A percentile compares a stretch with the other conserved stretches of the same genome.
Evolutionary conservation across 2,329 filamentous ascomycete species (phyloP).

Genomic region (Monascus ruber): DNA sequence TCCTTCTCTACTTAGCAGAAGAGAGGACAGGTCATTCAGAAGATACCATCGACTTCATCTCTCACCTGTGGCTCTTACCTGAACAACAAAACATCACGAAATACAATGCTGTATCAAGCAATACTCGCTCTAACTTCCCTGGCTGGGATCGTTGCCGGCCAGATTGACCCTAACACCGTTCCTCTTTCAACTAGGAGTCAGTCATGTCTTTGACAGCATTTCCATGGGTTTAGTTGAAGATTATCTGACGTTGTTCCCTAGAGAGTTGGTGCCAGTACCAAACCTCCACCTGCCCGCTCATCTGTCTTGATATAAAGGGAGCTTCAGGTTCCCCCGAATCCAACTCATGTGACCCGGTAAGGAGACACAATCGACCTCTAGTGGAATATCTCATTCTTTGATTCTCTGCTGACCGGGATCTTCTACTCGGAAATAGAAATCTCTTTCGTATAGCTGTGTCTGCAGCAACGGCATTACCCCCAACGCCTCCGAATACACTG

Average conservation of each 20-base stretch:
- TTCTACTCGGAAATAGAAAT: conserved; percentile 18
- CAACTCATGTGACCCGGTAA: conserved; percentile 33
- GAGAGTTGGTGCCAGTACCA: conserved; percentile 35
- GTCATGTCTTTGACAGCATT: conserved; percentile 1
- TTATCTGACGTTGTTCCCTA: conserved; percentile 5
- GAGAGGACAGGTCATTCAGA: too few relatives aligned
- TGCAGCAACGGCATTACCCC: conserved; percentile 44
- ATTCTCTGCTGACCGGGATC: neutral
- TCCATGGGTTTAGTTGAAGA: neutral
- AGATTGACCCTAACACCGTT: conserved; percentile 29
- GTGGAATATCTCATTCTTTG: neutral
- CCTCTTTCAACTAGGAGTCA: conserved; percentile 24
- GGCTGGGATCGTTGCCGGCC: conserved; percentile 22
- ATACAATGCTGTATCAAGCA: conserved; percentile 16
- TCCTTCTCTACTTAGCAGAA: too few relatives aligned
- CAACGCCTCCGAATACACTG: conserved; percentile 51
- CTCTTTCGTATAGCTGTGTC: conserved; percentile 45
- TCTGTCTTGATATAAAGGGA: conserved; percentile 32
- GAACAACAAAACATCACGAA: conserved; percentile 4
- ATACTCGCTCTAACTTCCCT: conserved; percentile 22
- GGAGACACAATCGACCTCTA: neutral
- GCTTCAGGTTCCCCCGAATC: conserved; percentile 20
- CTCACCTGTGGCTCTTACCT: conserved; percentile 1
- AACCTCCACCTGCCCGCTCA: conserved; percentile 31
- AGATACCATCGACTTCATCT: neutral